Evolutionary conservation across 2,329 filamentous ascomycete genomes (phyloP), one percentile per base, ranked within the genome.

Genomic region (Sphaceloma murrayae): DNA sequence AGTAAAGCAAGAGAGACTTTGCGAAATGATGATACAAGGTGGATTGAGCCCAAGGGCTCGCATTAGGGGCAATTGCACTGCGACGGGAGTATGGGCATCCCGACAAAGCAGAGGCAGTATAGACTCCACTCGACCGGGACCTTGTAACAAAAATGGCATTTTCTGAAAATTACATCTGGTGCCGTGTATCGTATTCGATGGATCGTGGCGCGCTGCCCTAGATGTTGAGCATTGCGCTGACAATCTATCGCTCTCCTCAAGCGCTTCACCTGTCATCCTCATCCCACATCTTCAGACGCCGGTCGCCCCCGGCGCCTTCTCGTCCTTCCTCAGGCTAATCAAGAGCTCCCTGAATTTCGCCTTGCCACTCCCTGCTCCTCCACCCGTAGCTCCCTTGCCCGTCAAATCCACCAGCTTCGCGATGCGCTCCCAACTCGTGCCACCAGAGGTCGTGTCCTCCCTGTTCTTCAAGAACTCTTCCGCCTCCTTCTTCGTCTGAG

Each of bases 361-460:
- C 75, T 98, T 98, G 56, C 89, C 88, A 49, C 85, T 93, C 34
- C 88, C 89, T 49, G 79, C 80, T 32, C 85, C 87, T 58, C 88
- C 89, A 47, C 89, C 88, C 65, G 80, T 84, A 48, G 77, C 69
- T 10, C 89, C 87, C 69, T 96, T 98, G 50, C 91, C 91, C 58
- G 86, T 95, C 52, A 98, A 67, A 65, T 98, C 91, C n/a, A 96
- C 88, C 55, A 98, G 66, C 70, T 96, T 98, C 17, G 88, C 83
- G 59, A 98, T 96, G 54, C 91, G 82, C 69, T 98, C 91, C 91
- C 91, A 98, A 73, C 85, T 94, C 4, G 91, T 98, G 50, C 91
- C 91, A 40, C 91, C 91, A 8, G 85, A 85, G 17, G 87, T 85
- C 29, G 88, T 95, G 62, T 96, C 88, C 62, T 98, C 89, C 49